Percentiles rank a stretch among this genome's conserved stretches.
Conservation (phyloP, 2,329 filamentous ascomycete species). For the Penicillium sp. region DNA sequence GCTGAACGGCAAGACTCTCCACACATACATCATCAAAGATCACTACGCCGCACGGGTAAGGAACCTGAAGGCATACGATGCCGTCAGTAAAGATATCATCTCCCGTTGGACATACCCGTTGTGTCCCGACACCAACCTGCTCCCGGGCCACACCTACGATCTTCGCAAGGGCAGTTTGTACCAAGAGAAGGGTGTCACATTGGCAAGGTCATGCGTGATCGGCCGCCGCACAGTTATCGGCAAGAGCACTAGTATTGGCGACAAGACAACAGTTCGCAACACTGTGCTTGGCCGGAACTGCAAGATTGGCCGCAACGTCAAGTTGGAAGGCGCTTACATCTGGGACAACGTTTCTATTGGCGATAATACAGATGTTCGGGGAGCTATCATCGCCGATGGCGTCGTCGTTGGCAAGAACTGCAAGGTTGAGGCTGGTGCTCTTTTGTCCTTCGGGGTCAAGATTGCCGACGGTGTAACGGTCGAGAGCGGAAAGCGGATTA, state of each 20-base stretch:
- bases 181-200: slow-evolving; percentile 73
- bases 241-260: slow-evolving; percentile 71
- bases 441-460: slow-evolving; percentile 77
- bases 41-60: slow-evolving; percentile 84
- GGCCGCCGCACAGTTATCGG: slow-evolving; percentile 73
- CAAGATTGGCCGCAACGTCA: slow-evolving; percentile 81
- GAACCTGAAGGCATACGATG: slow-evolving; percentile 86
- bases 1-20: slow-evolving; percentile 94
- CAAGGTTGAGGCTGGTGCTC: slow-evolving; percentile 67
- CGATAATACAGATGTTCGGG: slow-evolving; percentile 69
- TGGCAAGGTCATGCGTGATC: slow-evolving; percentile 71
- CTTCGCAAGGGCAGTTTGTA: slow-evolving; percentile 70
- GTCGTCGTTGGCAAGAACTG: slow-evolving; percentile 71
- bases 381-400: slow-evolving; percentile 74
- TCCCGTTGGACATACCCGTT: slow-evolving; percentile 86
- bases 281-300: slow-evolving; percentile 83
- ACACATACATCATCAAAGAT: slow-evolving; percentile 79
- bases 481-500: slow-evolving; percentile 44
- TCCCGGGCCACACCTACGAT: slow-evolving; percentile 75
- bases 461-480: slow-evolving; percentile 63
- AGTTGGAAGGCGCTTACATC: slow-evolving; percentile 76
- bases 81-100: slow-evolving; percentile 83
- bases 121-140: slow-evolving; percentile 83
- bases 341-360: slow-evolving; percentile 83
- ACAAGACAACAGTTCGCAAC: slow-evolving; percentile 68